phyloP scores from a whole-genome alignment of 1,139 yeast genomes.

The Diutina pseudorugosa region DNA sequence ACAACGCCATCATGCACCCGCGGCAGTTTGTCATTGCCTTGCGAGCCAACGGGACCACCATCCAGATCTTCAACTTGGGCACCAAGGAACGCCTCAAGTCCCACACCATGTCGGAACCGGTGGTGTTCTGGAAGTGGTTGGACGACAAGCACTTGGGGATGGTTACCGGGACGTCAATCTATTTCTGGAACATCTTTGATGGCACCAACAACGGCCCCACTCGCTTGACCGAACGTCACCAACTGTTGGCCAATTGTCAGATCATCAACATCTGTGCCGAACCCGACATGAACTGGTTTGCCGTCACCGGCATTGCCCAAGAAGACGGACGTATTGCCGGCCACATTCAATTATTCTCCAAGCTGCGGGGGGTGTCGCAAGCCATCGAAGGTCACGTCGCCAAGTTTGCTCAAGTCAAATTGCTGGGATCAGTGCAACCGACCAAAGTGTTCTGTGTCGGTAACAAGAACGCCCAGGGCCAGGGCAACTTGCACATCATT shows the following conservation, averaged over 20 bases:
- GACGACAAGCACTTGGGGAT: constrained; percentile 64
- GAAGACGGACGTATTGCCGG: constrained; percentile 95
- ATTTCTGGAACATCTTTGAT: constrained; percentile 76
- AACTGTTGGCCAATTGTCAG: constrained; percentile 67
- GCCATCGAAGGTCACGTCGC: constrained; percentile 98
- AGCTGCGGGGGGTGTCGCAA: constrained; percentile 84
- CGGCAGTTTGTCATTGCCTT: constrained; percentile 76
- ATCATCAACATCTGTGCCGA: constrained; percentile 86
- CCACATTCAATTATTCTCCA: constrained; percentile 85
- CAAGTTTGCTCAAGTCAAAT: constrained; percentile 63
- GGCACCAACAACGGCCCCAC: constrained; percentile 70
- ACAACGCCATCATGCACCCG: constrained; percentile 96
- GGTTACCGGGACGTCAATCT: constrained; percentile 66
- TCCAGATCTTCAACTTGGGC: constrained; percentile 85
- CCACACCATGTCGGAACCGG: constrained; percentile 77
- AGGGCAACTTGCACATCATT: constrained; percentile 81
- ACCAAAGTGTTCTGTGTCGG: constrained; percentile 87
- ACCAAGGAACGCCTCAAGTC: constrained; percentile 85
- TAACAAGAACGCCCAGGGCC: constrained; percentile 75
- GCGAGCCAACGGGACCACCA: constrained; percentile 91
- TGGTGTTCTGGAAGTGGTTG: constrained; percentile 95
- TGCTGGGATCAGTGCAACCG: constrained; percentile 64
- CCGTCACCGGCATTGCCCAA: constrained; percentile 89
- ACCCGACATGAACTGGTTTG: constrained; percentile 80
- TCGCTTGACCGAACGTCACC: constrained; percentile 75